Evolutionary conservation across 257 asterid genomes (phyloP).

Genomic region (Solanum piurae): DNA sequence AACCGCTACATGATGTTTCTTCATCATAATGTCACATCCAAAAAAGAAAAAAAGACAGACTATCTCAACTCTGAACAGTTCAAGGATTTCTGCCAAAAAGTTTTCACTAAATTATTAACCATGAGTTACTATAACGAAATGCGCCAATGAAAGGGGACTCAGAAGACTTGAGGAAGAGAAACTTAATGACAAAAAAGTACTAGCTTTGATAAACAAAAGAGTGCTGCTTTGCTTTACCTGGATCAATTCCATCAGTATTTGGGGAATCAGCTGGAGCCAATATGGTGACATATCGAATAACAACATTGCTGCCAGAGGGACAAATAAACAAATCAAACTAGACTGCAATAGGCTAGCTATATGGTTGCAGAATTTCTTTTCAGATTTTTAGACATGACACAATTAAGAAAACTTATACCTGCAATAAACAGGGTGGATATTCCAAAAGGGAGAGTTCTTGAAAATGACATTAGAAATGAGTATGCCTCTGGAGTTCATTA

Average conservation of each 20-base stretch:
- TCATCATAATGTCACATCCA: not conserved
- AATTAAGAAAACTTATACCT: constrained; percentile 30
- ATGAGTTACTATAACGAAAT: not conserved
- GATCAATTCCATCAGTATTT: constrained; percentile 97
- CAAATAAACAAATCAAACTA: not conserved
- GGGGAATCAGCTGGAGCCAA: constrained; percentile 94
- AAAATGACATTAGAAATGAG: constrained; percentile 65
- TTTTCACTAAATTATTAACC: not conserved
- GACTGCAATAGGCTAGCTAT: not conserved
- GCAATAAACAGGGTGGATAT: constrained; percentile 95
- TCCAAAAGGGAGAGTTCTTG: constrained; percentile 98
- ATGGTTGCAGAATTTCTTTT: not conserved
- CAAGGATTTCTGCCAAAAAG: not conserved
- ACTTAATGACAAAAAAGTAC: not conserved
- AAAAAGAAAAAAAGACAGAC: not conserved
- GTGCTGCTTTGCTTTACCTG: constrained; percentile 36
- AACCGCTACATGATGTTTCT: not conserved
- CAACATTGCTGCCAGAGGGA: constrained; percentile 53
- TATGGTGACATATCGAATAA: constrained; percentile 70
- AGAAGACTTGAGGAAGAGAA: not conserved
- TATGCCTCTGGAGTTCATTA: constrained; percentile 67
- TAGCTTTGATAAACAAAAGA: not conserved
- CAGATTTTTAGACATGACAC: not conserved
- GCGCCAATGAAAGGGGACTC: not conserved
- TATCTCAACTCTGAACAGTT: not conserved